A percentile compares a stretch with the other conserved stretches of the same genome.
These are phyloP conservation scores for Phanerochaete carnosa DNA, from an alignment of 768 basidiomycete species.

Conservation along the genomic window DNA sequence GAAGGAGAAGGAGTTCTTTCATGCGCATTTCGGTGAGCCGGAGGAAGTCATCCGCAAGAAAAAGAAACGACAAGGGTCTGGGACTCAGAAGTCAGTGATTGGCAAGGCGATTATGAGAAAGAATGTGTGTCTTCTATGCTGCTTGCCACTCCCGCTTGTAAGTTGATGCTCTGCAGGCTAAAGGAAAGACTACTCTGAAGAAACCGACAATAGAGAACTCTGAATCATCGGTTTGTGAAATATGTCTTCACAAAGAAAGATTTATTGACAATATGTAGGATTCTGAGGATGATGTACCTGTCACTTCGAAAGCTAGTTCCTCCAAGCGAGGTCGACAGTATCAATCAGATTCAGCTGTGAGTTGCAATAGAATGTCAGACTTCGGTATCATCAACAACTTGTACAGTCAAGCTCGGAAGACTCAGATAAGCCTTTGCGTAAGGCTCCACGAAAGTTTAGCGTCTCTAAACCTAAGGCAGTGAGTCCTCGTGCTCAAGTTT, in stretches of 20 bases:
- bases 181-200: neutral
- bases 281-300: neutral
- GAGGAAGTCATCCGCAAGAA: slow-evolving; percentile 20
- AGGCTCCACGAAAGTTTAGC: neutral
- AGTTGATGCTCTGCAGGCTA: neutral
- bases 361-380: neutral
- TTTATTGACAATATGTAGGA: neutral
- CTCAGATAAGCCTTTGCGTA: neutral
- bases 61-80: slow-evolving; percentile 6
- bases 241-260: neutral
- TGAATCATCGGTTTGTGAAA: neutral
- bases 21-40: slow-evolving; percentile 20
- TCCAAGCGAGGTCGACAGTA: neutral
- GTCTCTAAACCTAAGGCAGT: neutral
- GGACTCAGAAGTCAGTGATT: neutral
- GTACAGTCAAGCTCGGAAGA: neutral
- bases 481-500: neutral
- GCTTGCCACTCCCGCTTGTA: neutral
- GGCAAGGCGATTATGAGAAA: slow-evolving; percentile 7
- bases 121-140: neutral
- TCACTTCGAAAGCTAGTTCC: neutral
- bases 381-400: neutral
- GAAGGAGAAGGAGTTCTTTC: slow-evolving; percentile 37
- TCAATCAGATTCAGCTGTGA: neutral
- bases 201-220: neutral